These are phyloP conservation scores for Trichoderma sp. DNA, from an alignment of 2,329 filamentous ascomycete genomes.

Conservation along the genomic window DNA sequence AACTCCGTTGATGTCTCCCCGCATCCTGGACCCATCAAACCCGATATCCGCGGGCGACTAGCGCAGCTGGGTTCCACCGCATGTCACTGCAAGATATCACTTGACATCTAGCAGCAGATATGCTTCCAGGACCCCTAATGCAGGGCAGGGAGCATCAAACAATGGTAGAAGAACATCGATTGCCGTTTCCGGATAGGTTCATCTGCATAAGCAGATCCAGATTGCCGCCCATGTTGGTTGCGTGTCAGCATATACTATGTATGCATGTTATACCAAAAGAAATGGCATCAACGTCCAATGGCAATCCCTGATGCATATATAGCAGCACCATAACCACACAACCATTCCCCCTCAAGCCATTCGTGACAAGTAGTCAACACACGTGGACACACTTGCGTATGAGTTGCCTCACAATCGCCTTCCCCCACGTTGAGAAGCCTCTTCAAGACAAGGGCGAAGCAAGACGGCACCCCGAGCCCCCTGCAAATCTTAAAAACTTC, in stretches of 20 bases:
- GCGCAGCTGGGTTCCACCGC: neutral
- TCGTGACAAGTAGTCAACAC: no score
- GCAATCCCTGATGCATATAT: neutral
- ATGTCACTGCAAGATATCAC: neutral
- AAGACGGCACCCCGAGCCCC: neutral
- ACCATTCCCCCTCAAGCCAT: no score
- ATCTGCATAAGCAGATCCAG: neutral
- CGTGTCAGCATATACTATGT: neutral
- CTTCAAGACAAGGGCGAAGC: no score
- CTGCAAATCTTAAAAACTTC: neutral
- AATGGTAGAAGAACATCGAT: neutral
- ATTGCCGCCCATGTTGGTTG: neutral
- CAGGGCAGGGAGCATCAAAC: neutral
- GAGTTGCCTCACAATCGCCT: neutral
- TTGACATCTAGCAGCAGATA: neutral
- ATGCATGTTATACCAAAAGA: neutral
- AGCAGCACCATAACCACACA: neutral
- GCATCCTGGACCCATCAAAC: neutral
- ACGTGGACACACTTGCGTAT: no score
- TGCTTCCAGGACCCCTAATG: no score
- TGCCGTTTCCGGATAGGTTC: neutral
- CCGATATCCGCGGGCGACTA: neutral
- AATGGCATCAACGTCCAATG: neutral
- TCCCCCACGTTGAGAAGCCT: neutral
- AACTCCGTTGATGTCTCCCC: neutral